Percentiles rank a stretch among this genome's conserved stretches.
These are phyloP conservation scores for Debaryomycetaceae sp. DNA, from an alignment of 1,139 yeast species.

Conservation along the genomic window DNA sequence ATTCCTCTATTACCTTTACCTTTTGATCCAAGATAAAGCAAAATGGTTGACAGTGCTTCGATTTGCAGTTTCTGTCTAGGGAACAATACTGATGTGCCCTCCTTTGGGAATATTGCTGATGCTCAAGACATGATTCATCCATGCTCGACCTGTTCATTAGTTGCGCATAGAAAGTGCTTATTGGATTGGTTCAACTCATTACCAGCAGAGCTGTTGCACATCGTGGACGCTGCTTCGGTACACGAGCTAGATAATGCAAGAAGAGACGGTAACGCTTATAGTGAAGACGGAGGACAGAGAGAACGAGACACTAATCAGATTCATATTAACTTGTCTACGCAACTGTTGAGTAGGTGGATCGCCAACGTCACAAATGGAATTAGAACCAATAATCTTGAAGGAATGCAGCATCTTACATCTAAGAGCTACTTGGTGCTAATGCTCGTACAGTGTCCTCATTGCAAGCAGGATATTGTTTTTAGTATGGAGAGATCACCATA, in stretches of 20 bases:
- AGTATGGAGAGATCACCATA: slow-evolving; percentile 29
- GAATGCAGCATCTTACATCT: slow-evolving; percentile 1
- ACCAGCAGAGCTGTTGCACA: slow-evolving; percentile 26
- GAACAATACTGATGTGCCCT: slow-evolving; percentile 37
- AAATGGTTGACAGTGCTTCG: neutral
- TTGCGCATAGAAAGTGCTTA: slow-evolving; percentile 39
- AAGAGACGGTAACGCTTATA: slow-evolving; percentile 2
- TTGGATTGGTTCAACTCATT: slow-evolving; percentile 44
- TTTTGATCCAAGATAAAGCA: too few species aligned
- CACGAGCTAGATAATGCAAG: slow-evolving; percentile 2
- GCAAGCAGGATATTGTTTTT: slow-evolving; percentile 37
- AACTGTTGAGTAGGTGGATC: slow-evolving; percentile 18
- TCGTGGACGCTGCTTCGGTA: slow-evolving; percentile 16
- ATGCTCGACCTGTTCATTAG: slow-evolving; percentile 37
- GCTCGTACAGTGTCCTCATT: slow-evolving; percentile 43
- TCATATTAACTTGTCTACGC: slow-evolving; percentile 17
- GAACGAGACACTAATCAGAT: slow-evolving; percentile 8
- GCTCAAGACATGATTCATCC: slow-evolving; percentile 40
- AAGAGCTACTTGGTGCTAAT: slow-evolving; percentile 14
- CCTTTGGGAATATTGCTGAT: slow-evolving; percentile 37
- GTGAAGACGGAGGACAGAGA: slow-evolving; percentile 14
- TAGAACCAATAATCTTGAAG: neutral
- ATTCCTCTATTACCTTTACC: too few species aligned
- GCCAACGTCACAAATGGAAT: slow-evolving; percentile 7
- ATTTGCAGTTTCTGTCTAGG: slow-evolving; percentile 44